These are phyloP conservation scores for Zopfia rhizophila DNA, from an alignment of 2,329 filamentous ascomycete species.

Conservation along the genomic window DNA sequence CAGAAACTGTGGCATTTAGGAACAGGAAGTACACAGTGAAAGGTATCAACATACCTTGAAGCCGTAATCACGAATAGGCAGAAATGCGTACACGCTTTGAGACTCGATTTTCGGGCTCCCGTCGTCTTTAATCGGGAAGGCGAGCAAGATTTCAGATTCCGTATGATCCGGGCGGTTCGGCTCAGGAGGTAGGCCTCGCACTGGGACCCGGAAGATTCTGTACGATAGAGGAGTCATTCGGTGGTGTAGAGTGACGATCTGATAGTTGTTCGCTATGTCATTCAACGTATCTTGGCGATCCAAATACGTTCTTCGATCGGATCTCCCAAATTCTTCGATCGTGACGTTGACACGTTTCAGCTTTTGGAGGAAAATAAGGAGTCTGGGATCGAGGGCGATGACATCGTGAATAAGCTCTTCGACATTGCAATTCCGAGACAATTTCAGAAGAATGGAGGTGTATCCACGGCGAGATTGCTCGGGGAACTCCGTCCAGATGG, in stretches of 20 bases:
- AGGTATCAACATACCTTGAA: constrained; percentile 13
- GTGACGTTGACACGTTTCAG: constrained; percentile 4
- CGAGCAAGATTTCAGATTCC: constrained; percentile 27
- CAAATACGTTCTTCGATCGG: neutral
- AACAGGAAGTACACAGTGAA: neutral
- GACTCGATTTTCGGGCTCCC: constrained; percentile 7
- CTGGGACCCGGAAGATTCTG: constrained; percentile 1
- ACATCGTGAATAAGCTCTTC: constrained; percentile 9
- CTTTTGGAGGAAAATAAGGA: constrained; percentile 7
- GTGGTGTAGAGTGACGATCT: constrained; percentile 3
- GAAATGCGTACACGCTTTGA: constrained; percentile 31
- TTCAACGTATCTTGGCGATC: neutral
- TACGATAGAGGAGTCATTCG: constrained; percentile 3
- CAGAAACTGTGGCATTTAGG: constrained; percentile 10
- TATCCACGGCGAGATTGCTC: constrained; percentile 6
- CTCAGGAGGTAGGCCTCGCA: constrained; percentile 1
- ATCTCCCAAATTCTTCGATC: neutral
- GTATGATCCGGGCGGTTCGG: constrained; percentile 16
- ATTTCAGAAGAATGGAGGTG: constrained; percentile 29
- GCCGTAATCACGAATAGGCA: constrained; percentile 34
- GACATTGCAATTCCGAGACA: constrained; percentile 23
- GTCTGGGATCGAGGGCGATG: constrained; percentile 3
- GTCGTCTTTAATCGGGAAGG: constrained; percentile 26
- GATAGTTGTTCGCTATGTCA: neutral
- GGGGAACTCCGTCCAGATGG: constrained; percentile 38